These are phyloP conservation scores for Pinus albicaulis DNA, from an alignment of 75 land plant genomes.

Conservation along the genomic window DNA sequence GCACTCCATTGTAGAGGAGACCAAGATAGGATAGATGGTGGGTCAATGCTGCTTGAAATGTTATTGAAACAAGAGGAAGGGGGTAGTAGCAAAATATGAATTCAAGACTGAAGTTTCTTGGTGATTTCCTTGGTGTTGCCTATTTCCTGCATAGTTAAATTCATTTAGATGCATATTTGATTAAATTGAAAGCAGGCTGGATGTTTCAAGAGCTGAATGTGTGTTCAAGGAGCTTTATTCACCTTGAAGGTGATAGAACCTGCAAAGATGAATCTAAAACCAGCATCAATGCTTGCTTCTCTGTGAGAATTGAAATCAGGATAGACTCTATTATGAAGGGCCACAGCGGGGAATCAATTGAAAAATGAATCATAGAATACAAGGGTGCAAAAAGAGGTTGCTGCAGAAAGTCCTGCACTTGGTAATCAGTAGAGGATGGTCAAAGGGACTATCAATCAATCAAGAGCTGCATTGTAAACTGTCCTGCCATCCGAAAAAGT, in stretches of 20 bases:
- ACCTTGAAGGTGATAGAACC: not conserved
- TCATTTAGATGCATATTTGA: not conserved
- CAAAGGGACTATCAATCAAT: not conserved
- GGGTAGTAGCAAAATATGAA: not conserved
- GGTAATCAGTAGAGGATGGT: not conserved
- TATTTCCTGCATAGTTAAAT: not conserved
- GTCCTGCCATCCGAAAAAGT: not conserved
- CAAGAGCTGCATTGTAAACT: not conserved
- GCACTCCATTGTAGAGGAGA: not conserved
- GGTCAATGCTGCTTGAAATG: not conserved
- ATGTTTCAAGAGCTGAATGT: not conserved
- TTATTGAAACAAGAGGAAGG: not conserved
- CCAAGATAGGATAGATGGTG: not conserved
- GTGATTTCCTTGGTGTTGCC: not conserved
- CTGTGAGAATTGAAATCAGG: not conserved
- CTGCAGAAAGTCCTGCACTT: not conserved
- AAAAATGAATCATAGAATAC: not conserved
- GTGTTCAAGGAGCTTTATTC: not conserved
- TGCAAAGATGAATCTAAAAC: not conserved
- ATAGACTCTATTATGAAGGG: not conserved
- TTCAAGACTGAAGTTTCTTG: not conserved
- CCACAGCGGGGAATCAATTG: not conserved
- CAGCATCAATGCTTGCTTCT: not conserved
- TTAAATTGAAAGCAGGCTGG: not conserved
- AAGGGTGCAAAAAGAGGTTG: not conserved